These are phyloP conservation scores for Xylariaceae sp. DNA, from an alignment of 2,329 filamentous ascomycete genomes.

Conservation along the genomic window DNA sequence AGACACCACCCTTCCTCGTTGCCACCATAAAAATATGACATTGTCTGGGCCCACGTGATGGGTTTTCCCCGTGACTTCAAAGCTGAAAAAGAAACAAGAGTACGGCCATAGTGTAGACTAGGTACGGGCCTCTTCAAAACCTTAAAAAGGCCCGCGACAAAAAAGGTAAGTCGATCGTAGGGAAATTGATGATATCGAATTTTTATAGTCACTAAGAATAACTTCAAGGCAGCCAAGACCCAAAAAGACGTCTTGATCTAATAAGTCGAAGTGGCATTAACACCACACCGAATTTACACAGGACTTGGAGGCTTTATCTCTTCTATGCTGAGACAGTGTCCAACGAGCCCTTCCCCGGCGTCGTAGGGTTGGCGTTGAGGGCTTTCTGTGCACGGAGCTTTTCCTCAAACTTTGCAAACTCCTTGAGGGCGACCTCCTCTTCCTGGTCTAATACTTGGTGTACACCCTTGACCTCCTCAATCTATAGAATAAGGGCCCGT, in stretches of 20 bases:
- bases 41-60: too few species aligned
- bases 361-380: slow-evolving; percentile 33
- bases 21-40: neutral
- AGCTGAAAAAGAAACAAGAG: too few species aligned
- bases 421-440: slow-evolving; percentile 77
- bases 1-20: neutral
- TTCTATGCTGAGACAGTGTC: slow-evolving; percentile 35
- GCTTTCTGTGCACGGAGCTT: slow-evolving; percentile 57
- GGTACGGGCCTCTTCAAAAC: too few species aligned
- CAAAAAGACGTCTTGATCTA: neutral
- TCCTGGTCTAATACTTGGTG: slow-evolving; percentile 86
- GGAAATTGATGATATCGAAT: neutral
- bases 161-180: neutral
- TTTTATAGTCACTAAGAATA: slow-evolving; percentile 2
- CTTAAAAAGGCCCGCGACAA: too few species aligned
- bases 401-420: slow-evolving; percentile 95
- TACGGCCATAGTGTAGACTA: too few species aligned
- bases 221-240: neutral
- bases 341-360: slow-evolving; percentile 35
- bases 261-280: slow-evolving; percentile 7
- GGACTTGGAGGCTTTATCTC: neutral
- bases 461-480: slow-evolving; percentile 92
- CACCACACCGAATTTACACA: slow-evolving; percentile 12
- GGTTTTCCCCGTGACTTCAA: too few species aligned
- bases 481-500: slow-evolving; percentile 46